Percentiles rank a stretch among this genome's conserved stretches.
phyloP scores from a whole-genome alignment of 257 asterid genomes.

The Fraxinus americana region DNA sequence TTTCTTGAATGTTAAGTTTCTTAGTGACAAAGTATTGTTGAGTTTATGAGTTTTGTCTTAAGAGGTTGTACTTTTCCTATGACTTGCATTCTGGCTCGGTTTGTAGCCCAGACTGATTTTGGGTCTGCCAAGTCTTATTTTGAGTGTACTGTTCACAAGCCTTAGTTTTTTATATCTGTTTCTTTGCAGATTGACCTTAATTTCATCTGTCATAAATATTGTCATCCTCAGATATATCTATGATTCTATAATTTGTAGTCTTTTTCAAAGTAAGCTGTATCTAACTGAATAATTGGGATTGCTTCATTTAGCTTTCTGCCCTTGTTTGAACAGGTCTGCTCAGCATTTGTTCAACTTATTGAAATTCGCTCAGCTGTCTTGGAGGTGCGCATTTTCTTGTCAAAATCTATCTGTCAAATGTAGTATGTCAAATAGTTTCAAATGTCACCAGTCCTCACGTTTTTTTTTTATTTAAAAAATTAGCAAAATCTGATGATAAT shows the following conservation, averaged over 20 bases:
- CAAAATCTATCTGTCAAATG: constrained; percentile 8
- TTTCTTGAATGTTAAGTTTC: constrained; percentile 7
- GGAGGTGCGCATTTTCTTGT: constrained; percentile 53
- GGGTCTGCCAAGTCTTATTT: constrained; percentile 7
- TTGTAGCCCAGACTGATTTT: background rate
- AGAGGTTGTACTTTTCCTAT: constrained; percentile 7
- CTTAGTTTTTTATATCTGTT: background rate
- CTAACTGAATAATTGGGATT: constrained; percentile 18
- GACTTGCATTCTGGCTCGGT: background rate
- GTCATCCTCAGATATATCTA: background rate
- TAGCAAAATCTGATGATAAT: background rate
- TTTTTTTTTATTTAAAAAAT: no score
- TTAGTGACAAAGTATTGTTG: background rate
- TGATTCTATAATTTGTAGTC: background rate
- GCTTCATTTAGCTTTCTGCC: constrained; percentile 21
- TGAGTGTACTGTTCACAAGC: constrained; percentile 12
- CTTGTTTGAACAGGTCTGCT: constrained; percentile 69
- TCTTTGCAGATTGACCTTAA: background rate
- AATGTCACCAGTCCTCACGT: no score
- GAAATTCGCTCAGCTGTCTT: constrained; percentile 80
- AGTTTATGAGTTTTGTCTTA: constrained; percentile 11
- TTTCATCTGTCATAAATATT: background rate
- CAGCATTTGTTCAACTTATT: constrained; percentile 94
- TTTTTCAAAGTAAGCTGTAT: background rate
- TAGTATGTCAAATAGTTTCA: constrained; percentile 5